Evolutionary conservation across 2,329 filamentous ascomycete genomes (phyloP), one percentile per base, ranked within the genome.

Genomic region (Cryphonectria japonica): DNA sequence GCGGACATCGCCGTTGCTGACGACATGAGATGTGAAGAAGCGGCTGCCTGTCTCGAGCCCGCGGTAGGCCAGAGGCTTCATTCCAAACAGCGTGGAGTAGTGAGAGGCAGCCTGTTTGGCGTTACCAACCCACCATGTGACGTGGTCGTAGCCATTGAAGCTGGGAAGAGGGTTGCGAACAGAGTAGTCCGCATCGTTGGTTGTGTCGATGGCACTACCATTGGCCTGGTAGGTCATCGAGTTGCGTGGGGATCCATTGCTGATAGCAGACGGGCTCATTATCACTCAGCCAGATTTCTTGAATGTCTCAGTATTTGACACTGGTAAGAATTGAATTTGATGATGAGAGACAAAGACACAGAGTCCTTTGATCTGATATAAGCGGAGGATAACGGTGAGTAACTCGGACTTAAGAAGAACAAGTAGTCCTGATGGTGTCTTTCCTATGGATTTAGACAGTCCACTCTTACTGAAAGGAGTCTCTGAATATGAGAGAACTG

Each of bases 121-220:
- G 79, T 98, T 98, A 79, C 95, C 94, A 41, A 98, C 95, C 85
- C 94, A 97, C 95, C 95, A 98, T 76, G 94, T 95, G 70, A 97
- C 89, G 82, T 97, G 93, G 82, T 97, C 93, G 80, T 97, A 98
- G 78, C 93, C 94, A 73, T 89, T 88, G 84, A 97, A 95, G 79
- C 86, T 87, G 76, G 80, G 81, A 73, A 76, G 83, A 76, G 76
- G 85, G 66, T 78, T 82, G 76, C 87, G 85, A 63, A 88, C 83
- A 72, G 86, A 85, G 76, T 84, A 87, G 76, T 88, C 88, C 26
- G 84, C 84, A 76, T 87, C 87, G 71, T 80, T 78, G 60, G 79
- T 77, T 57, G 79, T 76, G 69, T 80, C 79, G 50, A 81, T 78
- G 69, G 69, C 66, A 65, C 62, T 73, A 66, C 69, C 69, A 60